phyloP scores from a whole-genome alignment of 768 basidiomycete species.

The Mycena metata region DNA sequence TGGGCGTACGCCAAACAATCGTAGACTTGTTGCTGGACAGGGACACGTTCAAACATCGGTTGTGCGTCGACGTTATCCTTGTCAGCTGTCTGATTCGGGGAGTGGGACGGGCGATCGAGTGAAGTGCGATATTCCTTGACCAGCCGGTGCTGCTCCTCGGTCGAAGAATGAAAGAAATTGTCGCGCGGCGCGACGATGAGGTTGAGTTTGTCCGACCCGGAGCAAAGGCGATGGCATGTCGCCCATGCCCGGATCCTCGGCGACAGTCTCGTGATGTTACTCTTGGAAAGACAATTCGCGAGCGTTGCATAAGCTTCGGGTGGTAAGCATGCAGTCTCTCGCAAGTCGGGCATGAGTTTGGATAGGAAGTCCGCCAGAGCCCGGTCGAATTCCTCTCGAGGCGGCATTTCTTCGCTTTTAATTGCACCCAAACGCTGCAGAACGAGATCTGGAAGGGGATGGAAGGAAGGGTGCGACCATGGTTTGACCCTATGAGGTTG shows the following conservation, averaged over 20 bases:
- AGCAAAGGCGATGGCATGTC: constrained; percentile 69
- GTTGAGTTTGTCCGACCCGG: constrained; percentile 70
- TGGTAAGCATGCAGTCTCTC: constrained; percentile 71
- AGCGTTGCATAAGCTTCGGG: constrained; percentile 68
- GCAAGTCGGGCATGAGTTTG: constrained; percentile 66
- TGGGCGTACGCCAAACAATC: constrained; percentile 79
- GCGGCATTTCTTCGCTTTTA: constrained; percentile 72
- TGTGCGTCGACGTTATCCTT: constrained; percentile 49
- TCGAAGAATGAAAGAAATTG: constrained; percentile 64
- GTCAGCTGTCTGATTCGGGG: constrained; percentile 31
- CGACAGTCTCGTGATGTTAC: constrained; percentile 55
- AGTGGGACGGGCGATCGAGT: constrained; percentile 47
- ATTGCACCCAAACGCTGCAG: constrained; percentile 66
- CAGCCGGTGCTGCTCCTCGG: constrained; percentile 64
- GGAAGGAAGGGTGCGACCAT: constrained; percentile 71
- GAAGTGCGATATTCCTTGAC: constrained; percentile 60
- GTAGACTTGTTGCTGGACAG: constrained; percentile 76
- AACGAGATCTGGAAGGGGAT: constrained; percentile 70
- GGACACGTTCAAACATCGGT: constrained; percentile 70
- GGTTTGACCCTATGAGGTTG: constrained; percentile 64
- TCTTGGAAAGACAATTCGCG: constrained; percentile 61
- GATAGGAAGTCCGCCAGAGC: constrained; percentile 62
- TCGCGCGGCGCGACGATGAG: constrained; percentile 74
- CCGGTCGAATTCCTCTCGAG: constrained; percentile 65
- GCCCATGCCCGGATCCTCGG: constrained; percentile 63